These are phyloP conservation scores for Lachnellula hyalina DNA, from an alignment of 2,329 filamentous ascomycete species.

Conservation along the genomic window DNA sequence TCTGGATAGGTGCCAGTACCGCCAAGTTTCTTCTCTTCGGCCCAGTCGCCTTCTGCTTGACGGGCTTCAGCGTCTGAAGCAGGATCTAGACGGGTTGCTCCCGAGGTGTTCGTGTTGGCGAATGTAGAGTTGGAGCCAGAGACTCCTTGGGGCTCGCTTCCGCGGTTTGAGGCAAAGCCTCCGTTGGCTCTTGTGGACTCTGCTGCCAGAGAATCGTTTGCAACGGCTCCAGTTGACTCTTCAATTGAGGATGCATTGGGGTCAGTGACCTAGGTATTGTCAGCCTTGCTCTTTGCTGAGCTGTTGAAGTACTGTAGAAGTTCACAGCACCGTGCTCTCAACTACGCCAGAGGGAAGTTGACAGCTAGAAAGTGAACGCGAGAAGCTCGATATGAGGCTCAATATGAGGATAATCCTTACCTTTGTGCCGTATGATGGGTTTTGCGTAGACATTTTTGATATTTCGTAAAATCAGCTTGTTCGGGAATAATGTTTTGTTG, in stretches of 20 bases:
- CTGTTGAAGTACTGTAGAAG: not conserved
- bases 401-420: conserved; percentile 6
- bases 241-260: conserved; percentile 44
- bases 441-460: conserved; percentile 31
- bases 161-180: conserved; percentile 54
- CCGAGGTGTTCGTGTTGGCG: conserved; percentile 50
- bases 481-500: conserved; percentile 3
- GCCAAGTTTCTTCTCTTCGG: conserved; percentile 21
- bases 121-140: conserved; percentile 48
- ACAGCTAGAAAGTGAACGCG: not conserved
- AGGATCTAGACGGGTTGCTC: conserved; percentile 44
- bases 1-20: conserved; percentile 12
- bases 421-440: conserved; percentile 21
- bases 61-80: conserved; percentile 25
- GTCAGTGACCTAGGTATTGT: conserved; percentile 41
- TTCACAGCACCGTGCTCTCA: not conserved
- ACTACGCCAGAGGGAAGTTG: not conserved
- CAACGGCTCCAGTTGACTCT: conserved; percentile 60
- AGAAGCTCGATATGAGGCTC: not conserved
- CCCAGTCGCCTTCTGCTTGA: conserved; percentile 18
- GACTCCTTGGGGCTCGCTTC: conserved; percentile 44
- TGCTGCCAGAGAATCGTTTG: conserved; percentile 67
- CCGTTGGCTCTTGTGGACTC: conserved; percentile 61
- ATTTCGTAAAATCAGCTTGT: not conserved
- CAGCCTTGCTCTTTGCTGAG: conserved; percentile 8